These are phyloP conservation scores for Tolypocladium album DNA, from an alignment of 2,329 filamentous ascomycete species.

Conservation along the genomic window DNA sequence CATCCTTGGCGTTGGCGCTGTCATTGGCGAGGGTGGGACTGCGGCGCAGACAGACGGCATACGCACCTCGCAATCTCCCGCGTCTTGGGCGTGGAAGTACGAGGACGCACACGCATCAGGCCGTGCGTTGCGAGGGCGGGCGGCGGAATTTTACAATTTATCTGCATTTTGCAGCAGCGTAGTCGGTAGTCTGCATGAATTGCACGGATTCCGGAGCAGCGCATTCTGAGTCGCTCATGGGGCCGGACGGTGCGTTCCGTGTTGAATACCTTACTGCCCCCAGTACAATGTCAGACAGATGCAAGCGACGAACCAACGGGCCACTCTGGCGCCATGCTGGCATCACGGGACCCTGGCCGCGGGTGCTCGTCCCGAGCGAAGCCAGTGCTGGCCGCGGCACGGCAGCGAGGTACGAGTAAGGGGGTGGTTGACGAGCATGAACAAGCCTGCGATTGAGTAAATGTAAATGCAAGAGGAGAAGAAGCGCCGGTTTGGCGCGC, in stretches of 20 bases:
- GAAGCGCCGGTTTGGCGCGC: not conserved
- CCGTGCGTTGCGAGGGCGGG: not conserved
- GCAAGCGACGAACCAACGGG: not conserved
- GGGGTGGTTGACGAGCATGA: not conserved
- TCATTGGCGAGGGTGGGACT: not conserved
- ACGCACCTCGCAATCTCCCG: not conserved
- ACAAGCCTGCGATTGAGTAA: no score
- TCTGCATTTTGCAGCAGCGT: not conserved
- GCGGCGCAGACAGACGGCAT: not conserved
- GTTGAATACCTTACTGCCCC: no score
- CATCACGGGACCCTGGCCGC: not conserved
- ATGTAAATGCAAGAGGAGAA: not conserved
- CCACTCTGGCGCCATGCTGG: not conserved
- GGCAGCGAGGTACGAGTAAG: no score
- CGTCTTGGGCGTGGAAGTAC: not conserved
- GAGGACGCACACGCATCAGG: not conserved
- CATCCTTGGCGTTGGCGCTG: not conserved
- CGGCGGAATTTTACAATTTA: not conserved
- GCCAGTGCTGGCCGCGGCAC: not conserved
- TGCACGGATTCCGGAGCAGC: no score
- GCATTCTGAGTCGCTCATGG: not conserved
- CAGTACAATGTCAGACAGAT: no score
- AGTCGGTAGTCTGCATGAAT: no score
- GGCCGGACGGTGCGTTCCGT: not conserved
- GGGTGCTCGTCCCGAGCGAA: not conserved